Evolutionary conservation across 306 rosid species (phyloP).

Genomic region (Prunus salicina): DNA sequence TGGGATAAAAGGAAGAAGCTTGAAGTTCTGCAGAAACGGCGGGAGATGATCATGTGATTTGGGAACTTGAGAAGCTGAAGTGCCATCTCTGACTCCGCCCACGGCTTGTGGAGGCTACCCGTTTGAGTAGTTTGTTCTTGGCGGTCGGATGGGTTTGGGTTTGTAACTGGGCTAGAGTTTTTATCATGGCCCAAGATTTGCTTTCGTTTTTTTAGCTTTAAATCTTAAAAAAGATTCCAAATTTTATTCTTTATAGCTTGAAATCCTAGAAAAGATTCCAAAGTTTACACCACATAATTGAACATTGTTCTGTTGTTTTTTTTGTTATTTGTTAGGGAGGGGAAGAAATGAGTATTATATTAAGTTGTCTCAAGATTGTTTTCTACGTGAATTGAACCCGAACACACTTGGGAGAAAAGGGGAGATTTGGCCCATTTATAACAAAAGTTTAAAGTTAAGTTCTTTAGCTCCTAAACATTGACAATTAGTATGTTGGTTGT

Average conservation of each 20-base stretch:
- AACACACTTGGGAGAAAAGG: rapidly evolving
- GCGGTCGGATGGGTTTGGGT: neutral
- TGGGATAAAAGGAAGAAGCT: conserved; percentile 29
- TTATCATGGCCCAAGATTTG: neutral
- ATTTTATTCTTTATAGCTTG: neutral
- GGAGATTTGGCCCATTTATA: no score
- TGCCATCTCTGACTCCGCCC: conserved; percentile 22
- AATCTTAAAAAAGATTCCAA: neutral
- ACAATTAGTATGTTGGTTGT: neutral
- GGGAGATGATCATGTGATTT: conserved; percentile 16
- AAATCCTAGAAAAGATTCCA: neutral
- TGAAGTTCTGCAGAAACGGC: conserved; percentile 25
- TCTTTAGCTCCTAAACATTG: no score
- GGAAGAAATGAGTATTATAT: rapidly evolving
- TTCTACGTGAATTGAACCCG: no score
- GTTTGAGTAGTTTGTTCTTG: neutral
- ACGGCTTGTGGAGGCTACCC: neutral
- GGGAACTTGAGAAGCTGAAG: conserved; percentile 49
- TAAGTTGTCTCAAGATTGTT: no score
- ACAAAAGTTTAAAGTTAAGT: neutral
- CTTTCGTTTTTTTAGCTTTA: neutral
- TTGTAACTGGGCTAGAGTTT: neutral
- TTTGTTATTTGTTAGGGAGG: no score
- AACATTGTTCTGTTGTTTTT: neutral
- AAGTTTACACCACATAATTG: neutral